Percentiles rank a stretch among this genome's conserved stretches.
These are phyloP conservation scores for Trichoderma sp. DNA, from an alignment of 2,329 filamentous ascomycete species.

Conservation along the genomic window DNA sequence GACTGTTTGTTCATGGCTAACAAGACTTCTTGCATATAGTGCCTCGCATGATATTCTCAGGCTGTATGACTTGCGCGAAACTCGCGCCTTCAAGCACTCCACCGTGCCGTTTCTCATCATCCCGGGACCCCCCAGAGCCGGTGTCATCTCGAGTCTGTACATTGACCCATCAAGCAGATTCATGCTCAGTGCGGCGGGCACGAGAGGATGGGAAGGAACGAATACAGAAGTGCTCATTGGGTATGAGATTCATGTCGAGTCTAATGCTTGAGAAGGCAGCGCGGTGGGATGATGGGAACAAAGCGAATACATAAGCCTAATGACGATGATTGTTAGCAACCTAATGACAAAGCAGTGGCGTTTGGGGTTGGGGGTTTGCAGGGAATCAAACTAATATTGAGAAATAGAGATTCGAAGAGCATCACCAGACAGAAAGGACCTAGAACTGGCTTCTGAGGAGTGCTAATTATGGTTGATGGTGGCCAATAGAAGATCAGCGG, in stretches of 20 bases:
- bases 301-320: not conserved
- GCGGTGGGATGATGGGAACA: not conserved
- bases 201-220: conserved; percentile 90
- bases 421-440: not conserved
- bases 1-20: not conserved
- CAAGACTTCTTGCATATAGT: conserved; percentile 47
- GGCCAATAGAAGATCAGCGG: not conserved
- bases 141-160: conserved; percentile 84
- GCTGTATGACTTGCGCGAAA: conserved; percentile 82
- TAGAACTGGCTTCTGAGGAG: not conserved
- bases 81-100: conserved; percentile 68
- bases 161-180: conserved; percentile 86
- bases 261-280: not conserved
- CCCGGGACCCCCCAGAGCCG: conserved; percentile 79
- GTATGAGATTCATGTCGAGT: conserved; percentile 73
- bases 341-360: conserved; percentile 1
- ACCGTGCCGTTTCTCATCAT: conserved; percentile 95
- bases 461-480: not conserved
- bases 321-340: not conserved
- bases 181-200: conserved; percentile 90
- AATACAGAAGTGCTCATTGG: conserved; percentile 89
- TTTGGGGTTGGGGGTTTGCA: not conserved
- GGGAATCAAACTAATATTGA: not conserved
- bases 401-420: not conserved
- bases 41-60: conserved; percentile 92